phyloP scores from a whole-genome alignment of 2,329 filamentous ascomycete species.

The Diaporthe vaccinii region DNA sequence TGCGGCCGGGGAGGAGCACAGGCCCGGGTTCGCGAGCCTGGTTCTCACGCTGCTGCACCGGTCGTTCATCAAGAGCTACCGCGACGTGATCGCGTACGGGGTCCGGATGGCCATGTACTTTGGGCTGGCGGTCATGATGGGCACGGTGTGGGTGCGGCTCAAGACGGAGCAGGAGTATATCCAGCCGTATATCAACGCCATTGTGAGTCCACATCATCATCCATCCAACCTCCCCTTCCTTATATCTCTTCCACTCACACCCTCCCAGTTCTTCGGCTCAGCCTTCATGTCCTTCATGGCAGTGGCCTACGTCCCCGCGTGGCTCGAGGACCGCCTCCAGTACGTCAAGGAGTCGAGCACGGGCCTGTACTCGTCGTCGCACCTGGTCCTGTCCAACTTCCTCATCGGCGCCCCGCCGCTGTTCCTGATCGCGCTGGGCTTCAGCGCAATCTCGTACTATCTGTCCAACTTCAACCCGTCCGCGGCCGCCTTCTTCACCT shows the following conservation, averaged over 20 bases:
- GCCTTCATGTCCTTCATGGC: constrained; percentile 87
- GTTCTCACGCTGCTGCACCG: constrained; percentile 79
- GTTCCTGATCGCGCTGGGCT: constrained; percentile 82
- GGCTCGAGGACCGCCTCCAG: constrained; percentile 81
- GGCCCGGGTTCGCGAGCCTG: constrained; percentile 63
- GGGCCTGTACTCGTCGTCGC: constrained; percentile 81
- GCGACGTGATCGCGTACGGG: constrained; percentile 86
- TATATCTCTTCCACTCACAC: not conserved
- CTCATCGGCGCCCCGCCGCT: constrained; percentile 85
- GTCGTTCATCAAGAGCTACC: constrained; percentile 85
- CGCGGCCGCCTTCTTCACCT: constrained; percentile 78
- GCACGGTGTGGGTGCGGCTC: constrained; percentile 86
- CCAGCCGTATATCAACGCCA: constrained; percentile 85
- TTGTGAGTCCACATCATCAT: constrained; percentile 61
- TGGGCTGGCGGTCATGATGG: constrained; percentile 86
- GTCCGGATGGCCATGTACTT: constrained; percentile 88
- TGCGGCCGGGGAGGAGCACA: constrained; percentile 48
- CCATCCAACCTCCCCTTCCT: not conserved
- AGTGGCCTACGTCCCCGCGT: constrained; percentile 87
- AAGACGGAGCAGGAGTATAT: constrained; percentile 78
- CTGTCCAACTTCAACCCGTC: constrained; percentile 80
- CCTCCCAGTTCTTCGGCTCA: constrained; percentile 71
- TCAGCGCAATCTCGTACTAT: constrained; percentile 84
- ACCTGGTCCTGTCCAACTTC: constrained; percentile 85
- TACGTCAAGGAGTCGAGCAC: constrained; percentile 86